Percentiles rank a stretch among this genome's conserved stretches.
Evolutionary conservation across 768 basidiomycete species (phyloP).

Genomic region (Suillus paluster): DNA sequence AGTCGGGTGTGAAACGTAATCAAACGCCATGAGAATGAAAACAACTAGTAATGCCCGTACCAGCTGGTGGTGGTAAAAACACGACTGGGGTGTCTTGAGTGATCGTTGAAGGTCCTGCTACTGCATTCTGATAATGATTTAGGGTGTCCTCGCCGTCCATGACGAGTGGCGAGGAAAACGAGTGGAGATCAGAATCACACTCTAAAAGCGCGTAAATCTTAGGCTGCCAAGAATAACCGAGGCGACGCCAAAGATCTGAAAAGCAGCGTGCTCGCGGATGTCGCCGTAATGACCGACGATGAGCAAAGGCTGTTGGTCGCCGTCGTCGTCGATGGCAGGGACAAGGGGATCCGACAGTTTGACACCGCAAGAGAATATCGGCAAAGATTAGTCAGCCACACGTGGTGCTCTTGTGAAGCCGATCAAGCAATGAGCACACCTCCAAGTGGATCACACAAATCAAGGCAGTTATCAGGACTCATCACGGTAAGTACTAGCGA

Average conservation of each 20-base stretch:
- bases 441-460: no score
- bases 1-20: constrained; percentile 14
- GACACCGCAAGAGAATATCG: constrained; percentile 26
- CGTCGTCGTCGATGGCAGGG: constrained; percentile 39
- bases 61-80: constrained; percentile 36
- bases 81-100: constrained; percentile 24
- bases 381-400: constrained; percentile 33
- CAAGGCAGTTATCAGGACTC: no score
- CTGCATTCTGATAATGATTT: constrained; percentile 50
- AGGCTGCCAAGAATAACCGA: constrained; percentile 16
- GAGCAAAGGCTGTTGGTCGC: constrained; percentile 28
- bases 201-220: constrained; percentile 18
- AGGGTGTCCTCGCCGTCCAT: constrained; percentile 34
- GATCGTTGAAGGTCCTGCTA: constrained; percentile 63
- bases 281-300: constrained; percentile 36
- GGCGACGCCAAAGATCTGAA: background rate
- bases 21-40: constrained; percentile 6
- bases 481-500: no score
- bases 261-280: background rate
- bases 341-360: constrained; percentile 41
- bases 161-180: constrained; percentile 20
- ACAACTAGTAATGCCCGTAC: constrained; percentile 29
- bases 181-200: constrained; percentile 30
- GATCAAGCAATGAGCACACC: no score
- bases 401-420: constrained; percentile 21